Base-by-base conservation (phyloP, 2,329 filamentous ascomycete genomes). In the Penicillium sclerotigenum region DNA sequence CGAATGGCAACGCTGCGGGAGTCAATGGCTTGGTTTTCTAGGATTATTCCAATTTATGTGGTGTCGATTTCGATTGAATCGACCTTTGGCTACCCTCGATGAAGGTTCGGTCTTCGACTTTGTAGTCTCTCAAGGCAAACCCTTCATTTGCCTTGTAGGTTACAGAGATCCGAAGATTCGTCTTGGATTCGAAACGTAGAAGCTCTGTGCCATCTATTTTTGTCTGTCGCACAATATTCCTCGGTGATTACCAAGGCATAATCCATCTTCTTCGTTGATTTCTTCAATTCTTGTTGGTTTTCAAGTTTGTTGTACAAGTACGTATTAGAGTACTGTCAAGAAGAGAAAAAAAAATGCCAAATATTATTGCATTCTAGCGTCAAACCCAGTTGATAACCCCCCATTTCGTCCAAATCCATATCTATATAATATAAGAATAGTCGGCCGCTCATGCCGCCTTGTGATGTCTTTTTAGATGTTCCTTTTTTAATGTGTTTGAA, bases 1-100 rank as follows among this genome's bases (percentile, higher is more conserved):
- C 75, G 42, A 79, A 80, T 56, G 75, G 77, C 46, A 78, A 72
- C 53, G 70, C 73, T 58, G 65, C 71, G 28, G 67, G 76, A 50
- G 66, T 79, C 38, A 79, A 80, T 65, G 77, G 77, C 57, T 71
- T 46, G 26, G 45, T 59, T 46, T 42, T 29, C 24, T 34, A 36
- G 49, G 28, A 20, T 46, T 45, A 45, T 33, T 29, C 22, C 33
- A 47, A 47, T 45, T 34, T 24, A 45, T 43, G 29, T 51, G 48
- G 45, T 45, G 38, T 52, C 38, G 47, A 47, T 54, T 41, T 38
- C 53, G 54, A 48, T 51, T 48, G 31, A 50, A 36, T 34, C 29
- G 40, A 54, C 52, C 52, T 56, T 56, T 56, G 45, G 58, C 58
- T 59, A 64, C 48, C 47, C 20, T 47, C 29, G 37, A 36, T 49